Conservation (phyloP, 306 rosid genomes). For the Alnus rubra region DNA sequence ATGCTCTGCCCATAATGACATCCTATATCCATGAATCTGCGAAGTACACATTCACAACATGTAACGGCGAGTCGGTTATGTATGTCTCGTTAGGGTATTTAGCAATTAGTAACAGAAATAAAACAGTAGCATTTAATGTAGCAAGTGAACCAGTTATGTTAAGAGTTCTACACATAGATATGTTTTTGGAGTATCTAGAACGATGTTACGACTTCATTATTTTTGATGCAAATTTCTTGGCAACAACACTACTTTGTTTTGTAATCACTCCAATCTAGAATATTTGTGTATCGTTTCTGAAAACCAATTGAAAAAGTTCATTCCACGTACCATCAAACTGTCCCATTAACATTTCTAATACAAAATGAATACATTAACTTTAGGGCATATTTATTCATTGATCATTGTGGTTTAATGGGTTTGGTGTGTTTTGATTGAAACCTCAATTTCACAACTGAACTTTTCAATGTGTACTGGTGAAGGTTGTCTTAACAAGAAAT, state of each 20-base stretch:
- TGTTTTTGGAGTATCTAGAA: neutral
- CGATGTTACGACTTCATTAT: neutral
- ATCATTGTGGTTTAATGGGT: neutral
- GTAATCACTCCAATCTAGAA: neutral
- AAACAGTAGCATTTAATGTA: neutral
- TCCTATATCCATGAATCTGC: slow-evolving; percentile 87
- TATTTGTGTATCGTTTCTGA: neutral
- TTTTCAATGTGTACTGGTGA: slow-evolving; percentile 3
- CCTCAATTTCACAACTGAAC: neutral
- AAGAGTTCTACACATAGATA: neutral
- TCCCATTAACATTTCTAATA: neutral
- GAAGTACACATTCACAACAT: slow-evolving; percentile 17
- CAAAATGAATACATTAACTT: neutral
- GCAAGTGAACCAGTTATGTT: neutral
- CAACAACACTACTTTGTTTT: neutral
- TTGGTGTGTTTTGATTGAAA: neutral
- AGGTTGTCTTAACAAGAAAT: neutral
- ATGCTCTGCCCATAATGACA: slow-evolving; percentile 99
- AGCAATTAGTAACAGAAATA: neutral
- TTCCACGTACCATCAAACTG: neutral
- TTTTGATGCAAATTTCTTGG: neutral
- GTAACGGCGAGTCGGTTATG: slow-evolving; percentile 7
- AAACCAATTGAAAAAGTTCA: neutral
- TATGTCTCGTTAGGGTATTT: neutral
- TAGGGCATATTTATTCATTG: neutral